Conservation (phyloP, 148 eudicot species). For the Chenopodium suecicum region DNA sequence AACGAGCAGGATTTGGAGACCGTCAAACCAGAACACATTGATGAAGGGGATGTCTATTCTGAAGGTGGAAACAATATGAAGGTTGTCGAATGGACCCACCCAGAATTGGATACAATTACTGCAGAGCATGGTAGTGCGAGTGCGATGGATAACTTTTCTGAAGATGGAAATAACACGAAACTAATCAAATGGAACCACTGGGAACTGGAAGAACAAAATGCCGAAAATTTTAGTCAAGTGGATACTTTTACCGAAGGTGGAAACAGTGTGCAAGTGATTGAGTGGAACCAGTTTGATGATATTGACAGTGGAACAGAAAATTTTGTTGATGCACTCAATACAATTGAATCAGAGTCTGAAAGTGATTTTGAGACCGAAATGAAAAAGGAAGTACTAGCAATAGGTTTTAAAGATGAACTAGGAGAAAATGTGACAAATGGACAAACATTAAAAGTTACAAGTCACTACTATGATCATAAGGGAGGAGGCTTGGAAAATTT, state of each 20-base stretch:
- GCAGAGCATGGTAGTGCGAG: neutral
- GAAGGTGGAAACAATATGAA: constrained; percentile 9
- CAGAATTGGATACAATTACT: neutral
- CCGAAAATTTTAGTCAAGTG: constrained; percentile 3
- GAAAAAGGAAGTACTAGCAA: constrained; percentile 34
- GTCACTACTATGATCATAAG: constrained; percentile 17
- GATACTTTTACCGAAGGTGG: constrained; percentile 1
- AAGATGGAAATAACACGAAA: constrained; percentile 6
- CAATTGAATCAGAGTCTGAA: constrained; percentile 89
- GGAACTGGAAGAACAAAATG: neutral
- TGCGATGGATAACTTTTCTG: constrained; percentile 1
- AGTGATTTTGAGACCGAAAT: constrained; percentile 60
- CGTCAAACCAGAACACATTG: neutral
- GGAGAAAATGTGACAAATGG: constrained; percentile 26
- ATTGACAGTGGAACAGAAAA: constrained; percentile 81
- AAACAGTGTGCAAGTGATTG: constrained; percentile 20
- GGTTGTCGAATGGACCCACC: neutral
- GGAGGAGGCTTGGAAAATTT: constrained; percentile 15
- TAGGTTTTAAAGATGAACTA: constrained; percentile 24
- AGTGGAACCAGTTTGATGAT: constrained; percentile 53
- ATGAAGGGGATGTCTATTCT: constrained; percentile 2
- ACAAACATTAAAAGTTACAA: constrained; percentile 20
- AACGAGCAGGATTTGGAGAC: constrained; percentile 22
- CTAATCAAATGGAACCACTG: neutral
- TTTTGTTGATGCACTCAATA: constrained; percentile 87